Conservation (phyloP, 1,284 basidiomycete species). For the Moesziomyces parantarcticus region DNA sequence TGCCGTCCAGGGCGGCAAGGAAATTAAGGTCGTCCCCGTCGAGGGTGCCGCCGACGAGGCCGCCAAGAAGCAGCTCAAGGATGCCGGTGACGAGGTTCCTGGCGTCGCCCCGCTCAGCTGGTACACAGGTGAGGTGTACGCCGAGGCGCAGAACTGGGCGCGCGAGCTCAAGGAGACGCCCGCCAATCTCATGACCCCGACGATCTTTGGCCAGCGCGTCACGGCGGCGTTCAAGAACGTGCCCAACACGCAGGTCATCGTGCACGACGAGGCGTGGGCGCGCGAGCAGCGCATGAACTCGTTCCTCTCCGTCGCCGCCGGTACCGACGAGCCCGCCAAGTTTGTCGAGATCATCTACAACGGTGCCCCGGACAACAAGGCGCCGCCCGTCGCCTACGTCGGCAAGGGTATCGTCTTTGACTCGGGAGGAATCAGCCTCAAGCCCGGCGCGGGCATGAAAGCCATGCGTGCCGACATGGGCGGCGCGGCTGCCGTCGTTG, state of each 20-base stretch:
- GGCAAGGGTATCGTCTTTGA: constrained; percentile 78
- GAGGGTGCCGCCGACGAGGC: constrained; percentile 43
- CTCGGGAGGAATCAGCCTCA: constrained; percentile 87
- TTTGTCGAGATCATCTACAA: constrained; percentile 90
- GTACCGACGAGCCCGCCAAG: constrained; percentile 83
- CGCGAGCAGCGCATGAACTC: constrained; percentile 84
- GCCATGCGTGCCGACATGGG: constrained; percentile 68
- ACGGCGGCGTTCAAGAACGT: constrained; percentile 77
- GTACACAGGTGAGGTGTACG: constrained; percentile 72
- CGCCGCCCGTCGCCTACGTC: constrained; percentile 79
- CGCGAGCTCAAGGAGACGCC: constrained; percentile 87
- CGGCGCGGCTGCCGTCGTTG: constrained; percentile 78
- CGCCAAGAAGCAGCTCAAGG: constrained; percentile 60
- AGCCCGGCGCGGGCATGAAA: constrained; percentile 76
- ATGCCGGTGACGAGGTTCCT: constrained; percentile 56
- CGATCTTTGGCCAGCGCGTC: constrained; percentile 79
- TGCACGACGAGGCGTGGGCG: constrained; percentile 87
- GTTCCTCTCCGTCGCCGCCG: constrained; percentile 87
- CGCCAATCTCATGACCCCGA: constrained; percentile 73
- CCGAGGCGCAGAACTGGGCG: constrained; percentile 83
- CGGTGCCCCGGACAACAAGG: constrained; percentile 74
- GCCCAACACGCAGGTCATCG: constrained; percentile 77
- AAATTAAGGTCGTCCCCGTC: constrained; percentile 56
- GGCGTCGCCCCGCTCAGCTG: constrained; percentile 60
- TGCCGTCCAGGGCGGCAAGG: constrained; percentile 59